phyloP scores from a whole-genome alignment of 305 asterid species.

The Solanum hybrid region DNA sequence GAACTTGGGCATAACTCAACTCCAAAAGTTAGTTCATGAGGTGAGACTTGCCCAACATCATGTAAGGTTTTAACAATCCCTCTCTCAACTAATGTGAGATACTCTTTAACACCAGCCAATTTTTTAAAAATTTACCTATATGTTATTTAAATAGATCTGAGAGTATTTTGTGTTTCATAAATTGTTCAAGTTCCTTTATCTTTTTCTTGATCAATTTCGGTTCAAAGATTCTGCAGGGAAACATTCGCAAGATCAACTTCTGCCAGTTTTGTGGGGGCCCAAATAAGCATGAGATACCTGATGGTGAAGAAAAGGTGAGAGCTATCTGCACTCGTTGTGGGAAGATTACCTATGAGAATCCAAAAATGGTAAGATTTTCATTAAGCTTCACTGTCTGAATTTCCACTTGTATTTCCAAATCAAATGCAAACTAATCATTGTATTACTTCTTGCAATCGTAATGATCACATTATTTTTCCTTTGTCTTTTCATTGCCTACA shows the following conservation, averaged over 20 bases:
- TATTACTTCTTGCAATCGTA: not conserved
- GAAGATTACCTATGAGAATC: slow-evolving; percentile 75
- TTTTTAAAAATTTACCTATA: not conserved
- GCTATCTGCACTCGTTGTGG: slow-evolving; percentile 90
- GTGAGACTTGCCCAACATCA: not conserved
- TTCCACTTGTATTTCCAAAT: not conserved
- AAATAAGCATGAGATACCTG: slow-evolving; percentile 82
- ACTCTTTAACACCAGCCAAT: not conserved
- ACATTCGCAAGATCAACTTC: slow-evolving; percentile 59
- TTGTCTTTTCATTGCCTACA: not conserved
- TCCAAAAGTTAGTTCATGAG: not conserved
- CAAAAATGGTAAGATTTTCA: slow-evolving; percentile 69
- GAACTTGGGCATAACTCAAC: not conserved
- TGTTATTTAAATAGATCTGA: not conserved
- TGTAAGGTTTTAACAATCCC: not conserved
- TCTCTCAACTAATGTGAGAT: not conserved
- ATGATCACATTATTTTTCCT: not conserved
- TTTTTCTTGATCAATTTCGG: not conserved
- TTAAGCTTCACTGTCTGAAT: not conserved
- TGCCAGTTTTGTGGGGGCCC: slow-evolving; percentile 92
- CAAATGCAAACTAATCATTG: not conserved
- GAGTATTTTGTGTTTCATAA: not conserved
- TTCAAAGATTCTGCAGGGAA: slow-evolving; percentile 39
- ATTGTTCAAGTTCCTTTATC: not conserved
- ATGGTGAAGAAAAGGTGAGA: slow-evolving; percentile 82